Conservation (phyloP, 106 monocot genomes). For the Posidonia australis region DNA sequence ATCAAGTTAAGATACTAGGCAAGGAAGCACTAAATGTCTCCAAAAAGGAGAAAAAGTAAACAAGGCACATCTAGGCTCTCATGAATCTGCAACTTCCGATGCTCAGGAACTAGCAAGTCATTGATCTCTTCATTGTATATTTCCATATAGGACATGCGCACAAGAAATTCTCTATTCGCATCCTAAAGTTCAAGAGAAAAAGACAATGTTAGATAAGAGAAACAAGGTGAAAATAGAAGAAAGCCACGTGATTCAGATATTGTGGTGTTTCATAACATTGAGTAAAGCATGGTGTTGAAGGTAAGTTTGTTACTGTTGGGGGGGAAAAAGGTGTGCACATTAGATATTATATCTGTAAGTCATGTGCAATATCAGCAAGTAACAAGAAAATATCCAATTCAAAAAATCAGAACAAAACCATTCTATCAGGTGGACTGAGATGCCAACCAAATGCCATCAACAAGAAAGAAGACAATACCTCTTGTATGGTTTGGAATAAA, state of each 20-base stretch:
- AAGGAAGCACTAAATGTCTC: background rate
- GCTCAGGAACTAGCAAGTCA: constrained; percentile 93
- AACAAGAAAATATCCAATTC: no score
- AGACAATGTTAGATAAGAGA: background rate
- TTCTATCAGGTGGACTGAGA: no score
- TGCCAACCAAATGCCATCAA: no score
- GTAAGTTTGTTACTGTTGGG: no score
- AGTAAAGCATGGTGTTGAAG: no score
- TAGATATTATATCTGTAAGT: no score
- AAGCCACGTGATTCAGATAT: no score
- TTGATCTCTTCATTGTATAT: constrained; percentile 99
- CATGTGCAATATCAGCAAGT: no score
- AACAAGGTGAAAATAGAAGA: no score
- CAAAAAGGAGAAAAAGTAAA: background rate
- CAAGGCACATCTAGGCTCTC: constrained; percentile 78
- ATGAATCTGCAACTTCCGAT: constrained; percentile 85
- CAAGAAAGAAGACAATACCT: constrained; percentile 33
- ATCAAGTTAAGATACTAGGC: background rate
- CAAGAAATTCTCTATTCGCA: constrained; percentile 65
- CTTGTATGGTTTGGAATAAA: constrained; percentile 62
- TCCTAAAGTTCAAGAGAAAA: constrained; percentile 30
- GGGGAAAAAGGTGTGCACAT: no score
- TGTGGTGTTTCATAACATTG: no score
- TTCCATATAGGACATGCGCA: constrained; percentile 97
- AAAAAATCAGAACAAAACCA: no score